Percentiles rank a stretch among this genome's conserved stretches.
Evolutionary conservation across 202 grass and related monocot genomes (phyloP).

Genomic region (Digitaria exilis): DNA sequence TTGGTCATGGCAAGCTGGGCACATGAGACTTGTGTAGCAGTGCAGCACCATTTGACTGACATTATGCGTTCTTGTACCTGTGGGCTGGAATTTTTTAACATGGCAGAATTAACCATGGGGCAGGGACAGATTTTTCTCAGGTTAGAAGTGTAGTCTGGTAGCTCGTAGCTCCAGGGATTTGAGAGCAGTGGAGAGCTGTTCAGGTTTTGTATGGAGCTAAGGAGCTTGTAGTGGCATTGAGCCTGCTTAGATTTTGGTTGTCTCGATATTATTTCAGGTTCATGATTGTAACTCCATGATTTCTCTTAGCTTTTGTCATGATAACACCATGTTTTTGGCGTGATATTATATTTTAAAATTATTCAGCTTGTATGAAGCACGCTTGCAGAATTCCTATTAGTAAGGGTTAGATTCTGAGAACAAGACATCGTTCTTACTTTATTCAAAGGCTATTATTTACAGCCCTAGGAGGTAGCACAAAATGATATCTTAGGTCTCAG

Average conservation of each 20-base stretch:
- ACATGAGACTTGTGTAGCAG: not conserved
- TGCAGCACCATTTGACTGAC: not conserved
- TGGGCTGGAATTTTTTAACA: not conserved
- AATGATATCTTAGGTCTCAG: not conserved
- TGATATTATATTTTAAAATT: not conserved
- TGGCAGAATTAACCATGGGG: not conserved
- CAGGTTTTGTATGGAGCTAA: not conserved
- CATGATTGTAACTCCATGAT: not conserved
- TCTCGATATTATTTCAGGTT: not conserved
- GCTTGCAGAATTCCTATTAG: not conserved
- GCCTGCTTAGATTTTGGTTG: not conserved
- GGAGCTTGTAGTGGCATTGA: too few relatives aligned
- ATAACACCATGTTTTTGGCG: not conserved
- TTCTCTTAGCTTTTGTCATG: not conserved
- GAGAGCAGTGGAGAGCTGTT: not conserved
- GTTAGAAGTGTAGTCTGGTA: not conserved
- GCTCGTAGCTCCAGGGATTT: slow-evolving; percentile 26
- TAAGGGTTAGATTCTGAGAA: not conserved
- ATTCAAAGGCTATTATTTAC: not conserved
- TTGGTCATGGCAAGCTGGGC: not conserved
- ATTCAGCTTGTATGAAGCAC: not conserved
- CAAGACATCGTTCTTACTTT: not conserved
- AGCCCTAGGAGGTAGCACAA: not conserved
- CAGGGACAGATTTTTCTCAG: not conserved
- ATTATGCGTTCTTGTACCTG: too few relatives aligned